A percentile compares a stretch with the other conserved stretches of the same genome.
phyloP scores from a whole-genome alignment of 371 early-diverging fungal species.

The Circinella umbellata region DNA sequence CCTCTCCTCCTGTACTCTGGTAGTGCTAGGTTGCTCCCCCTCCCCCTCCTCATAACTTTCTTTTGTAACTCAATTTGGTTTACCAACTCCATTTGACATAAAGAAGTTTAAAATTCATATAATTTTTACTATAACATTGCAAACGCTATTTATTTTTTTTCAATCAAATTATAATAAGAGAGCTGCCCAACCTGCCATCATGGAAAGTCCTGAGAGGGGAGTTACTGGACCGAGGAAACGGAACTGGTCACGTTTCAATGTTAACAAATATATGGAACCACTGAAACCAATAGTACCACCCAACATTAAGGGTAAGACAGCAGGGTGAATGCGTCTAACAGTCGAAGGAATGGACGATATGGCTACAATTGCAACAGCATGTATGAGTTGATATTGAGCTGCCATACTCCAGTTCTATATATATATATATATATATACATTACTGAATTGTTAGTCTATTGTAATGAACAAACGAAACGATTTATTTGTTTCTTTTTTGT shows the following conservation, averaged over 20 bases:
- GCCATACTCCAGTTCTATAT: conserved; percentile 69
- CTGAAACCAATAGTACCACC: conserved; percentile 72
- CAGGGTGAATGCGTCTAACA: conserved; percentile 45
- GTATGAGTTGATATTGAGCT: conserved; percentile 71
- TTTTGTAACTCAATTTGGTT: too few species aligned
- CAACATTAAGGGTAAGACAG: conserved; percentile 56
- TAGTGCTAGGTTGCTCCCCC: too few species aligned
- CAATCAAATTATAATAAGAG: conserved; percentile 45
- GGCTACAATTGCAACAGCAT: conserved; percentile 66
- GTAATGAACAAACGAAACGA: neutral
- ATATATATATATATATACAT: neutral
- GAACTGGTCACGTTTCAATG: conserved; percentile 48
- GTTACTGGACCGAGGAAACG: conserved; percentile 72
- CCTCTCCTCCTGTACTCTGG: too few species aligned
- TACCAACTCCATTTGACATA: too few species aligned
- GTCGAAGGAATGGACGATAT: conserved; percentile 52
- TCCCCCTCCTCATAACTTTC: too few species aligned
- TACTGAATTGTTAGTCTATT: neutral
- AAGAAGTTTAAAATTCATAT: too few species aligned
- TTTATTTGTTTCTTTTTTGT: neutral
- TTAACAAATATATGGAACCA: conserved; percentile 66
- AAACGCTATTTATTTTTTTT: neutral
- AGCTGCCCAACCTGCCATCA: conserved; percentile 80
- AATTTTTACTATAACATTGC: neutral
- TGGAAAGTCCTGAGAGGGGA: conserved; percentile 74